phyloP scores from a whole-genome alignment of 257 asterid genomes.

The Apocynum venetum region DNA sequence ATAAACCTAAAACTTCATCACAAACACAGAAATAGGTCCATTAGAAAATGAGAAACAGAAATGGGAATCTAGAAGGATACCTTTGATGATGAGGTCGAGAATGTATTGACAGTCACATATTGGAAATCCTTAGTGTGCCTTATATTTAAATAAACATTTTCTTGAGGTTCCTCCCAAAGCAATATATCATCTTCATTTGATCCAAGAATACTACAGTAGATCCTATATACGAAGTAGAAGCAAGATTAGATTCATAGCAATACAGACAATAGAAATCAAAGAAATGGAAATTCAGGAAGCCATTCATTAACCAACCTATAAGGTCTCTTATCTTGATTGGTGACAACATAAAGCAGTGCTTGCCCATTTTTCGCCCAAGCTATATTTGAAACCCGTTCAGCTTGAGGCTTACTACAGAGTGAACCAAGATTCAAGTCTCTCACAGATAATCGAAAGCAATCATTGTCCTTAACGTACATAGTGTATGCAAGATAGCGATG shows the following conservation, averaged over 20 bases:
- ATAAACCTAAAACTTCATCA: slow-evolving; percentile 68
- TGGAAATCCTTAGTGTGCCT: slow-evolving; percentile 80
- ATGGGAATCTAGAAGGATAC: slow-evolving; percentile 36
- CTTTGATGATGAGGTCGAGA: slow-evolving; percentile 76
- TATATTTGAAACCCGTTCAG: slow-evolving; percentile 68
- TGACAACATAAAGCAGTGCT: slow-evolving; percentile 72
- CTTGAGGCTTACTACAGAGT: slow-evolving; percentile 72
- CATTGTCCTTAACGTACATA: slow-evolving; percentile 88
- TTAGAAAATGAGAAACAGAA: slow-evolving; percentile 10
- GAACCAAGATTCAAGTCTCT: slow-evolving; percentile 83
- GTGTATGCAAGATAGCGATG: slow-evolving; percentile 92
- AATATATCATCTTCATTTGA: slow-evolving; percentile 64
- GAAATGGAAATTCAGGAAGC: slow-evolving; percentile 1
- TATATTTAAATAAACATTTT: slow-evolving; percentile 51
- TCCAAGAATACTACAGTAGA: slow-evolving; percentile 70
- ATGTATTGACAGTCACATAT: slow-evolving; percentile 57
- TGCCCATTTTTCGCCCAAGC: slow-evolving; percentile 96
- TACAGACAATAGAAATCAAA: slow-evolving; percentile 15
- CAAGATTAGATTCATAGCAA: slow-evolving; percentile 18
- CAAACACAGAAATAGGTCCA: slow-evolving; percentile 25
- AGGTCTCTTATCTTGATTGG: slow-evolving; percentile 80
- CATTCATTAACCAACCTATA: slow-evolving; percentile 52
- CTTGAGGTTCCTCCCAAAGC: slow-evolving; percentile 74
- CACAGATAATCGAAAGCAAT: slow-evolving; percentile 64
- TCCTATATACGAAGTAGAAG: slow-evolving; percentile 39